These are phyloP conservation scores for Tricladium varicosporioides DNA, from an alignment of 2,329 filamentous ascomycete species.

Conservation along the genomic window DNA sequence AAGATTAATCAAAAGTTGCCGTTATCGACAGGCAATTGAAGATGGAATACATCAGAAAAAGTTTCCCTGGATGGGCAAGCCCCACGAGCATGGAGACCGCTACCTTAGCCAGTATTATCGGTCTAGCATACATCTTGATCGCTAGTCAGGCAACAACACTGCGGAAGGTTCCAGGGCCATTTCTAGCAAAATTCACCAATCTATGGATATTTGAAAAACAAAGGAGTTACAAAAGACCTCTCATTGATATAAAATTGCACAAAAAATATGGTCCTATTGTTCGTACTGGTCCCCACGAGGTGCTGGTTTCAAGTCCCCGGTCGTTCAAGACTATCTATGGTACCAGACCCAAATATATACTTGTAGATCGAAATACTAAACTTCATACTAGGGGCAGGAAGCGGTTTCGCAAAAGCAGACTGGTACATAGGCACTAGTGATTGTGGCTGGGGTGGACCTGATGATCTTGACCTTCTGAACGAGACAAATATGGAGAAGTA, in stretches of 20 bases:
- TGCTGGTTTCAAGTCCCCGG: conserved; percentile 44
- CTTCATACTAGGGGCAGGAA: conserved; percentile 7
- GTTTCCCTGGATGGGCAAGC: too few species aligned
- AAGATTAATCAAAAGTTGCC: too few species aligned
- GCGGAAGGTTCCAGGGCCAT: conserved; percentile 44
- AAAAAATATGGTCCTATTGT: conserved; percentile 46
- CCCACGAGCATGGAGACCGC: too few species aligned
- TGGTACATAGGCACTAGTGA: conserved; percentile 12
- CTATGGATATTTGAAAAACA: conserved; percentile 42
- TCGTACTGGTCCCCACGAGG: conserved; percentile 48
- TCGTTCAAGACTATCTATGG: conserved; percentile 17
- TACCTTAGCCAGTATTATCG: background rate
- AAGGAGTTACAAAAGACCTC: conserved; percentile 12
- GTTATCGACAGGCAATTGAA: too few species aligned
- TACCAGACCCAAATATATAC: background rate
- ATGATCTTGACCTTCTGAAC: conserved; percentile 9
- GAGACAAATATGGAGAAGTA: conserved; percentile 20
- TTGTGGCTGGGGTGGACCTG: conserved; percentile 7
- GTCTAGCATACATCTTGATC: background rate
- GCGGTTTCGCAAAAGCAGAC: conserved; percentile 10
- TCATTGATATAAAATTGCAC: conserved; percentile 36
- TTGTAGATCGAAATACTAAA: background rate
- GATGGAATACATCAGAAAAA: too few species aligned
- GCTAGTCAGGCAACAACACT: conserved; percentile 27
- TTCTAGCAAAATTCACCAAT: conserved; percentile 42